Evolutionary conservation across 23 red algal species (phyloP), one percentile per base, ranked within the genome.

Genomic region (Gracilariopsis chorda): DNA sequence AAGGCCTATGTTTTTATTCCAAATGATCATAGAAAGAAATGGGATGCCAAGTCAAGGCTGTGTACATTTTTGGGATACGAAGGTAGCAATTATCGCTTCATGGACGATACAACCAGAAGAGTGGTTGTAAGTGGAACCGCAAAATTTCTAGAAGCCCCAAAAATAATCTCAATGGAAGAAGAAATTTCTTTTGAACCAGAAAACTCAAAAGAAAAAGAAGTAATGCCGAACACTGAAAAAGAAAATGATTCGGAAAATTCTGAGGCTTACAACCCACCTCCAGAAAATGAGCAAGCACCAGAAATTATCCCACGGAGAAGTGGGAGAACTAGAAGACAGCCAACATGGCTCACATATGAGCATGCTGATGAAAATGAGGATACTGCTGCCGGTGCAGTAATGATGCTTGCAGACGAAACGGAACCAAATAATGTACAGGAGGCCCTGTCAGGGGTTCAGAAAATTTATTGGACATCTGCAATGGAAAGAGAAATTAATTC

Each of bases 11-110:
- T 64, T n/a, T 33, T 83, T 60, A 62, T 65, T 11, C 78, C 78
- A 19, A 65, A 60, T 3, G 23, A 33, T 40, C 6, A 62, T 23
- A 11, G 78, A 21, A 60, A 3, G 4, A 83, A 83, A 63, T 65
- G 41, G 53, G 52, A 60, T 53, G 53, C 78, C 5, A 60, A 53
- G 35, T 60, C 53, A 24, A 64, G 36, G 33, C 4, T 48, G 2
- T 60, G 78, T 29, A 57, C 28, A 40, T 83, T 83, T 63, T 37
- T 83, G 3, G 51, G 51, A 64, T 83, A 83, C 51, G 36, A 78
- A 9, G 40, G 40, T 32, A 52, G 29, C 42, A 77, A 77, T 30
- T 77, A 77, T 48, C 34, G 71, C 5, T 77, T 77, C 40, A 51
- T 29, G 42, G 71, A 77, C 27, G 28, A 29, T 48, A 13, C 4